Evolutionary conservation across 768 basidiomycete species (phyloP).

Genomic region (Infundibulicybe gibba): DNA sequence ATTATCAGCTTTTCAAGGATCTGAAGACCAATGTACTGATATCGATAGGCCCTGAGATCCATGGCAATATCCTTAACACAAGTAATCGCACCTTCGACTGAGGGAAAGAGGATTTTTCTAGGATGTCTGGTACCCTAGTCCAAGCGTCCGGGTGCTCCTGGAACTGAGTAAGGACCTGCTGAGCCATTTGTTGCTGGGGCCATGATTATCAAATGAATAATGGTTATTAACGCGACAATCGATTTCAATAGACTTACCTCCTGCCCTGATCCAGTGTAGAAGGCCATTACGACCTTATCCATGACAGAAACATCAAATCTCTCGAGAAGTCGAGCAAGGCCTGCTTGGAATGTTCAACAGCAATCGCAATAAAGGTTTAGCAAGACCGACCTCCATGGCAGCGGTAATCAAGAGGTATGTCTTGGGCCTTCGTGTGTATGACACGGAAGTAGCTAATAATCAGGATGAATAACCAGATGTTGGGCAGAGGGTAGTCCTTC

Average conservation of each 20-base stretch:
- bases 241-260: constrained; percentile 53
- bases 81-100: constrained; percentile 69
- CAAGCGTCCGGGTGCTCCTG: constrained; percentile 96
- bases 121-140: constrained; percentile 93
- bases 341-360: constrained; percentile 38
- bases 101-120: constrained; percentile 79
- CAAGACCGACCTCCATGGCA: constrained; percentile 46
- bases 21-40: constrained; percentile 92
- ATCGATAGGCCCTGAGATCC: too few species aligned
- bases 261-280: constrained; percentile 81
- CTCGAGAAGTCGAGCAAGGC: constrained; percentile 89
- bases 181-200: constrained; percentile 88
- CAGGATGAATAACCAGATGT: background rate
- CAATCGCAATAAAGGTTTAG: constrained; percentile 6
- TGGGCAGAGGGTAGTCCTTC: background rate
- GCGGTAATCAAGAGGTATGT: constrained; percentile 9
- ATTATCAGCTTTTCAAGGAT: constrained; percentile 94
- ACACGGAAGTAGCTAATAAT: constrained; percentile 1
- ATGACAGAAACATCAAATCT: constrained; percentile 88
- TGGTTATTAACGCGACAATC: constrained; percentile 2
- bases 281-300: constrained; percentile 90
- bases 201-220: constrained; percentile 20
- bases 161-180: constrained; percentile 91
- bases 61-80: background rate
- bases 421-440: background rate